phyloP scores from a whole-genome alignment of 2,329 filamentous ascomycete species.

The Fusarium goolgardi region DNA sequence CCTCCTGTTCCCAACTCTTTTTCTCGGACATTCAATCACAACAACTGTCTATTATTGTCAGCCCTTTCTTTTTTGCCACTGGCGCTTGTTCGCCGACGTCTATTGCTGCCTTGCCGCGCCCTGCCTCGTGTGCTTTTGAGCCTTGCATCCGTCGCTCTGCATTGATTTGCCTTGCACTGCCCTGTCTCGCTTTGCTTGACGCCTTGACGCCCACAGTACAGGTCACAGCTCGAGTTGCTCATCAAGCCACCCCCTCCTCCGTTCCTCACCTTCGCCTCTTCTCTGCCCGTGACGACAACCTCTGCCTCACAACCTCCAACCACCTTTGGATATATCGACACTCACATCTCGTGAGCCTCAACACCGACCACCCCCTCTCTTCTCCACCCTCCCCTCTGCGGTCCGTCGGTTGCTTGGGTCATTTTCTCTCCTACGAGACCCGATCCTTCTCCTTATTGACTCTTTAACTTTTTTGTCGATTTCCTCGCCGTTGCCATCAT shows the following conservation, averaged over 20 bases:
- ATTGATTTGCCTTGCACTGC: constrained; percentile 35
- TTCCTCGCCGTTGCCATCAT: constrained; percentile 47
- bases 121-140: constrained; percentile 25
- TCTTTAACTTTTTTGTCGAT: constrained; percentile 35
- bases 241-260: constrained; percentile 49
- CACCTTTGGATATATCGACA: constrained; percentile 33
- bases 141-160: constrained; percentile 29
- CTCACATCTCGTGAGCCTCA: constrained; percentile 39
- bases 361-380: constrained; percentile 35
- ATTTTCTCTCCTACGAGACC: constrained; percentile 18
- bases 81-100: constrained; percentile 34
- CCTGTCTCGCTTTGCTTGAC: constrained; percentile 30
- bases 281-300: constrained; percentile 43
- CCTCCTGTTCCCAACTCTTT: constrained; percentile 37
- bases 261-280: constrained; percentile 41
- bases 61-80: constrained; percentile 32
- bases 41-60: constrained; percentile 19
- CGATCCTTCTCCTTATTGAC: constrained; percentile 31
- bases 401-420: constrained; percentile 32
- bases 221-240: constrained; percentile 44
- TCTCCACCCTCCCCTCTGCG: constrained; percentile 36
- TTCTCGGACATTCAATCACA: constrained; percentile 24
- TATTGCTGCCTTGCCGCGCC: constrained; percentile 32
- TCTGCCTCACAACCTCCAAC: constrained; percentile 43
- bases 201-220: constrained; percentile 36